These are phyloP conservation scores for Gossypium australe DNA, from an alignment of 345 rosid genomes.

Conservation along the genomic window DNA sequence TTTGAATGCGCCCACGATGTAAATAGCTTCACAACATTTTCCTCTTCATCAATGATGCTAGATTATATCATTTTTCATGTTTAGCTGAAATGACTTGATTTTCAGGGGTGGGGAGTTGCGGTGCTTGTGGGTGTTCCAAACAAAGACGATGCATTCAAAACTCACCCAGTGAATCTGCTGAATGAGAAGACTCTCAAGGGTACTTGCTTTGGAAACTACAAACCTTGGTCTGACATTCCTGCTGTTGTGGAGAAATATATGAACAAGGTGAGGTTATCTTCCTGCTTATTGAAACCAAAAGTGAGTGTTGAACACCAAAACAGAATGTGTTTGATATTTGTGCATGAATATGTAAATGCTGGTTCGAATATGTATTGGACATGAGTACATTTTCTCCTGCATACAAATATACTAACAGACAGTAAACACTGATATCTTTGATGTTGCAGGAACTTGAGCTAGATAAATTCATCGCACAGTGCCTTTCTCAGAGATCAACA, in stretches of 20 bases:
- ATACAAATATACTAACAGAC: no score
- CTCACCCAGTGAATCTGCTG: slow-evolving; percentile 49
- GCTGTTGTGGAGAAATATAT: slow-evolving; percentile 54
- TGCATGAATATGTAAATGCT: no score
- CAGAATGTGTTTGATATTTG: no score
- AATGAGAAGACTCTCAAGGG: slow-evolving; percentile 70
- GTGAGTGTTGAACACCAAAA: no score
- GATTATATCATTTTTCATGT: neutral
- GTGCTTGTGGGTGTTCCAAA: slow-evolving; percentile 64
- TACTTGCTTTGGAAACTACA: slow-evolving; percentile 63
- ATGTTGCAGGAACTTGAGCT: neutral
- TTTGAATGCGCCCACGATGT: slow-evolving; percentile 86
- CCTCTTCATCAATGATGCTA: neutral
- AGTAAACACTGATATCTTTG: neutral
- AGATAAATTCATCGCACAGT: neutral
- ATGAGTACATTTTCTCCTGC: no score
- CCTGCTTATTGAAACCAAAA: neutral
- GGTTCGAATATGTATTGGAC: no score
- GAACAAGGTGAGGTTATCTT: slow-evolving; percentile 37
- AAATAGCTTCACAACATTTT: slow-evolving; percentile 20
- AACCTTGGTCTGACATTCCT: slow-evolving; percentile 59
- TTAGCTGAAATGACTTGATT: neutral
- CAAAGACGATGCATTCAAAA: slow-evolving; percentile 58
- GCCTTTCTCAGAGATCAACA: neutral
- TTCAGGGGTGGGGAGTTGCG: slow-evolving; percentile 78